Percentiles rank a stretch among this genome's conserved stretches.
Evolutionary conservation across 164 flowering plant genomes (phyloP).

Genomic region (Kingdonia uniflora): DNA sequence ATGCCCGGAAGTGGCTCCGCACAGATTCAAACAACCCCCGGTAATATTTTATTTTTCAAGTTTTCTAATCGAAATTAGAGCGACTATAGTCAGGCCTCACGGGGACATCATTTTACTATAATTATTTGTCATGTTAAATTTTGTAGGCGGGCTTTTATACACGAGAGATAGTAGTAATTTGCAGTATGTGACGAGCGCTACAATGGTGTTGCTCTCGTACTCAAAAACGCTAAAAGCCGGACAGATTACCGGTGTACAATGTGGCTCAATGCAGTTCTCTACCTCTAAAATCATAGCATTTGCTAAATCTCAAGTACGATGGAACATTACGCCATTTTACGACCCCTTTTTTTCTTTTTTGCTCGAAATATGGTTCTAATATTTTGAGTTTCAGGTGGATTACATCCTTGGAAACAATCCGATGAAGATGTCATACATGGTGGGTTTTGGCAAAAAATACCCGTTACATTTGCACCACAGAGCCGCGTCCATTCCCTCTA

Average conservation of each 20-base stretch:
- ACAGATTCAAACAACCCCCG: slow-evolving; percentile 65
- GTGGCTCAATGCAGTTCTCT: slow-evolving; percentile 45
- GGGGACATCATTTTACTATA: no score
- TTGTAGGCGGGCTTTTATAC: slow-evolving; percentile 65
- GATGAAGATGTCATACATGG: slow-evolving; percentile 72
- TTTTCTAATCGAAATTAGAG: no score
- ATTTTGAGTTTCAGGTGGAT: slow-evolving; percentile 39
- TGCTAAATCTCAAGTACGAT: slow-evolving; percentile 56
- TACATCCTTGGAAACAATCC: slow-evolving; percentile 75
- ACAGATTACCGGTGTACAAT: slow-evolving; percentile 34
- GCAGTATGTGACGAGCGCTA: slow-evolving; percentile 50
- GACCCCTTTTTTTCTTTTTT: not conserved
- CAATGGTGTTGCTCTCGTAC: slow-evolving; percentile 44
- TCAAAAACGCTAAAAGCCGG: slow-evolving; percentile 31
- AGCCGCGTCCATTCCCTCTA: slow-evolving; percentile 65
- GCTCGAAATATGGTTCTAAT: not conserved
- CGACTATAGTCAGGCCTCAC: no score
- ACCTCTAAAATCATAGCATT: slow-evolving; percentile 43
- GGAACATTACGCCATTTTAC: not conserved
- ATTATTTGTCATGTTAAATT: no score
- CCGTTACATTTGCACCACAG: slow-evolving; percentile 64
- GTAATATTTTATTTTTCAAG: slow-evolving; percentile 15
- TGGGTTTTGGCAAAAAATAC: slow-evolving; percentile 51
- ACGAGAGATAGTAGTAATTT: slow-evolving; percentile 52
- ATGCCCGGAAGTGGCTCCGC: slow-evolving; percentile 64